These are phyloP conservation scores for Lactarius sanguifluus DNA, from an alignment of 768 basidiomycete genomes.

Conservation along the genomic window DNA sequence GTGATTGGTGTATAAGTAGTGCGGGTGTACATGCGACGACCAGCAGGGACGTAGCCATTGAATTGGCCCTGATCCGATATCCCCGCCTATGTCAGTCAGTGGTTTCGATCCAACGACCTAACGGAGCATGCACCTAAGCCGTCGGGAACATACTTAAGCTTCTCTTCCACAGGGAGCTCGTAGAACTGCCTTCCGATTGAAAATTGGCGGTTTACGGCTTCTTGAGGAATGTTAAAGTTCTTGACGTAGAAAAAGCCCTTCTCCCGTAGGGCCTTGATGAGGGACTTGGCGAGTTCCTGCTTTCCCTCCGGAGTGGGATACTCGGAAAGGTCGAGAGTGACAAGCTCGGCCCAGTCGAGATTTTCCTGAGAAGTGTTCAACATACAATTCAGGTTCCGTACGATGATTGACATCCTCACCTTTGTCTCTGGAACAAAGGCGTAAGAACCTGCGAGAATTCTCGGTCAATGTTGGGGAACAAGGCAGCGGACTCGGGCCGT, in stretches of 20 bases:
- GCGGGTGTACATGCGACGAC: constrained; percentile 38
- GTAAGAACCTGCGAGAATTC: constrained; percentile 34
- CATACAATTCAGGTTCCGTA: constrained; percentile 27
- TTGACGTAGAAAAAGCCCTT: constrained; percentile 55
- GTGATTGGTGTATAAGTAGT: neutral
- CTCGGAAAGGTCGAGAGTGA: constrained; percentile 46
- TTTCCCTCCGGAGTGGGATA: constrained; percentile 44
- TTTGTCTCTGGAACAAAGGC: constrained; percentile 43
- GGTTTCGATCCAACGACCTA: neutral
- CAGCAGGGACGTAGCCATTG: constrained; percentile 51
- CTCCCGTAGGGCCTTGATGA: constrained; percentile 46
- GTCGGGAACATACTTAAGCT: constrained; percentile 44
- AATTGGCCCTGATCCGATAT: constrained; percentile 44
- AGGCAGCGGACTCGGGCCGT: neutral
- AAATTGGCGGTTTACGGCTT: constrained; percentile 49
- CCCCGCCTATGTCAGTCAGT: neutral
- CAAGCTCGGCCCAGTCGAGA: constrained; percentile 50
- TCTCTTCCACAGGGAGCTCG: constrained; percentile 51
- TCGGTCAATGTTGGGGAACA: neutral
- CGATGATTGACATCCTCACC: neutral
- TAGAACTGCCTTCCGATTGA: constrained; percentile 48
- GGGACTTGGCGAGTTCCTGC: constrained; percentile 41
- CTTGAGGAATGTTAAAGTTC: constrained; percentile 50
- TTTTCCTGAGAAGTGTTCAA: constrained; percentile 37
- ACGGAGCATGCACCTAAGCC: constrained; percentile 34